Percentiles rank a stretch among this genome's conserved stretches.
phyloP scores from a whole-genome alignment of 768 basidiomycete genomes.

The Tricholoma furcatifolium region DNA sequence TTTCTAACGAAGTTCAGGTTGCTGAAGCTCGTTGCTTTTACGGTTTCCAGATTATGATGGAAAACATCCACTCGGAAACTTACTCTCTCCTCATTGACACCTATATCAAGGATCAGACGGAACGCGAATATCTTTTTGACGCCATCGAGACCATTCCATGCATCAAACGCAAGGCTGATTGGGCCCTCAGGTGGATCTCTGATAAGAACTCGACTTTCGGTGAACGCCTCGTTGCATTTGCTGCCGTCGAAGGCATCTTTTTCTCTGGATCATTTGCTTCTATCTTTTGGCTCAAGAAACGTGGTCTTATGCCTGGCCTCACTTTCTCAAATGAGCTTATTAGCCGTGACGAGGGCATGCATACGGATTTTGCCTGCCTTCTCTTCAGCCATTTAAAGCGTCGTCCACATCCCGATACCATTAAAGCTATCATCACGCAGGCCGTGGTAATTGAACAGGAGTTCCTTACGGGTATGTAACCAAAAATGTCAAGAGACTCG shows the following conservation, averaged over 20 bases:
- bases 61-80: conserved; percentile 95
- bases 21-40: conserved; percentile 97
- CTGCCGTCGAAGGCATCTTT: conserved; percentile 97
- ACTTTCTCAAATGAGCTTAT: conserved; percentile 98
- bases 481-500: neutral
- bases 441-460: conserved; percentile 88
- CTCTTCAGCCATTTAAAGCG: conserved; percentile 82
- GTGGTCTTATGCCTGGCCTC: conserved; percentile 95
- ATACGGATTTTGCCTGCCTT: conserved; percentile 94
- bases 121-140: conserved; percentile 85
- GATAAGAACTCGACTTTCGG: conserved; percentile 80
- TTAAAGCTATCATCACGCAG: conserved; percentile 70
- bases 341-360: conserved; percentile 93
- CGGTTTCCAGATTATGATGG: conserved; percentile 99
- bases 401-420: conserved; percentile 78
- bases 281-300: conserved; percentile 97
- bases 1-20: conserved; percentile 88
- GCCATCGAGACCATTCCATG: conserved; percentile 94
- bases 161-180: conserved; percentile 90
- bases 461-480: conserved; percentile 67
- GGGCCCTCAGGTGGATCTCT: conserved; percentile 92
- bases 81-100: conserved; percentile 96
- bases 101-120: conserved; percentile 79
- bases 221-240: conserved; percentile 90
- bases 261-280: conserved; percentile 93